phyloP scores from a whole-genome alignment of 2,329 filamentous ascomycete species.

The Colletotrichum cordylinicola region DNA sequence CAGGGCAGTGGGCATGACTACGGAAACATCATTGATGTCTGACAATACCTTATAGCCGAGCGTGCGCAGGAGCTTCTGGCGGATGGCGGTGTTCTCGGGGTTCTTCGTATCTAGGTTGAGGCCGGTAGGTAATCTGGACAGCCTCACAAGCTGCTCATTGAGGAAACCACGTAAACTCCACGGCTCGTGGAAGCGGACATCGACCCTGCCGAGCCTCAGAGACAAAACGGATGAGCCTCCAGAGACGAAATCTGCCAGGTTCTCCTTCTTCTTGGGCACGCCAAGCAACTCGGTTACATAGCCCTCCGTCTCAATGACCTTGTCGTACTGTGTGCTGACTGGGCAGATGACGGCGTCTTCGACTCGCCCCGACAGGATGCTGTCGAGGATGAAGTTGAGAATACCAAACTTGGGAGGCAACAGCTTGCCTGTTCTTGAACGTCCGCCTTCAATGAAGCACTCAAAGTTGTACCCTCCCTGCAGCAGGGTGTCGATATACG shows the following conservation, averaged over 20 bases:
- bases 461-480: conserved; percentile 94
- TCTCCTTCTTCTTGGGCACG: conserved; percentile 95
- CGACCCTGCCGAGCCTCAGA: conserved; percentile 86
- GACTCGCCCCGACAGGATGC: conserved; percentile 84
- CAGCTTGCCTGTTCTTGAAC: conserved; percentile 92
- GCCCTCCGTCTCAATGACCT: conserved; percentile 96
- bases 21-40: conserved; percentile 94
- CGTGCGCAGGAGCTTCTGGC: conserved; percentile 79
- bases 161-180: conserved; percentile 91
- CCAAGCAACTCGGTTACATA: conserved; percentile 95
- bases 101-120: conserved; percentile 52
- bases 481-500: conserved; percentile 91
- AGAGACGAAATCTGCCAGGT: conserved; percentile 86
- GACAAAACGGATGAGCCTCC: conserved; percentile 86
- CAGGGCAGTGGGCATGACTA: conserved; percentile 96
- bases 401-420: conserved; percentile 96
- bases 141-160: conserved; percentile 71
- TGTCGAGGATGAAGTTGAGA: conserved; percentile 88
- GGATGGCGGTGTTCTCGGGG: conserved; percentile 56
- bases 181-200: conserved; percentile 94
- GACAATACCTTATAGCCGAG: conserved; percentile 91
- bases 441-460: conserved; percentile 95
- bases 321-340: conserved; percentile 97
- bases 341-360: conserved; percentile 93
- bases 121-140: conserved; percentile 54